Conservation (phyloP, 2,329 filamentous ascomycete species). For the Tolypocladium endophyticum region DNA sequence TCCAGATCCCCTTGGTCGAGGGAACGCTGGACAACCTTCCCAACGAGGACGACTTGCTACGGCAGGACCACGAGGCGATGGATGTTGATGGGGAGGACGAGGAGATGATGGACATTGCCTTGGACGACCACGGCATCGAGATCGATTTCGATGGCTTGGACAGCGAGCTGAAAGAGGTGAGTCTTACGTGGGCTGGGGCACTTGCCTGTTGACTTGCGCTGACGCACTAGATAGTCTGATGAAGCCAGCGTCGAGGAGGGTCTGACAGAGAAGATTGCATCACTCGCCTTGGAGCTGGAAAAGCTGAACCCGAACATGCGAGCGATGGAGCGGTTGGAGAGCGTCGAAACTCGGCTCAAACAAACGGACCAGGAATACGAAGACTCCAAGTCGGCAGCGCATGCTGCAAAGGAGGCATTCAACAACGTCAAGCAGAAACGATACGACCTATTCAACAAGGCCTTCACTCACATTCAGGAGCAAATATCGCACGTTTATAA, state of each 20-base stretch:
- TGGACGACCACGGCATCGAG: conserved; percentile 86
- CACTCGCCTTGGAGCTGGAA: conserved; percentile 69
- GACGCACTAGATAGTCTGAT: conserved; percentile 46
- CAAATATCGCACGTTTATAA: conserved; percentile 93
- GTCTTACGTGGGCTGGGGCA: conserved; percentile 14
- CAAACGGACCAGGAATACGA: conserved; percentile 85
- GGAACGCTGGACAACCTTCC: conserved; percentile 79
- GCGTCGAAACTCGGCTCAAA: conserved; percentile 72
- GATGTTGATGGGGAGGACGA: conserved; percentile 68
- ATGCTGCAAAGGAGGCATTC: conserved; percentile 72
- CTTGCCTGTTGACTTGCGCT: conserved; percentile 15
- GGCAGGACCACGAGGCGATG: conserved; percentile 79
- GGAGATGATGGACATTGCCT: conserved; percentile 49
- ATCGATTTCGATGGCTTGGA: conserved; percentile 76
- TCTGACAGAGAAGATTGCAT: conserved; percentile 66
- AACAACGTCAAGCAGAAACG: conserved; percentile 71
- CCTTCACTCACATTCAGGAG: conserved; percentile 88
- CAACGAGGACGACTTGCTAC: conserved; percentile 70
- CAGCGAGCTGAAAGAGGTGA: conserved; percentile 69
- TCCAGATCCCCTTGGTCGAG: conserved; percentile 67
- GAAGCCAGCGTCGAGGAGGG: conserved; percentile 63
- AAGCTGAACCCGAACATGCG: conserved; percentile 97
- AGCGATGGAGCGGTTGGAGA: conserved; percentile 81
- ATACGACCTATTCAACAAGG: conserved; percentile 87
- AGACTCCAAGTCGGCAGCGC: conserved; percentile 64